phyloP scores from a whole-genome alignment of 176 grass and related monocot genomes.

The Raddia distichophylla region DNA sequence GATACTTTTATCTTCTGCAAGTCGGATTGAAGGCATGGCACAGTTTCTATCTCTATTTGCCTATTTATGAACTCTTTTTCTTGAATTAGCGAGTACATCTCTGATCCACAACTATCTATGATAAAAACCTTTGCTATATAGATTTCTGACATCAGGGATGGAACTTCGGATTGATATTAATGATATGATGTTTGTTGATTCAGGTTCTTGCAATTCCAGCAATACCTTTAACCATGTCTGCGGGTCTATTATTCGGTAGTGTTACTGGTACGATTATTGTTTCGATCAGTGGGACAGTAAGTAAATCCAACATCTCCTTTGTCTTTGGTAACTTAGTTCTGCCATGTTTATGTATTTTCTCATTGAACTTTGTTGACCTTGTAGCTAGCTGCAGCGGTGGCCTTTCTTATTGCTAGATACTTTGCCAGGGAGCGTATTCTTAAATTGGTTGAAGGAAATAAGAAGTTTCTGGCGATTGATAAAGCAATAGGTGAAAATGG shows the following conservation, averaged over 20 bases:
- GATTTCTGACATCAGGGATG: slow-evolving; percentile 15
- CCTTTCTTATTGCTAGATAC: slow-evolving; percentile 99
- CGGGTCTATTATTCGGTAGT: slow-evolving; percentile 87
- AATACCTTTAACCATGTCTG: slow-evolving; percentile 96
- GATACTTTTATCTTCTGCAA: background rate
- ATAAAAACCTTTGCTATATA: slow-evolving; percentile 1
- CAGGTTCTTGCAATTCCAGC: slow-evolving; percentile 98
- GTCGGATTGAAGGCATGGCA: background rate
- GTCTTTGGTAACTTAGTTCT: background rate
- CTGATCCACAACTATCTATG: background rate
- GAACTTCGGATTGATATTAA: slow-evolving; percentile 19
- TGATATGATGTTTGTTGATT: slow-evolving; percentile 17
- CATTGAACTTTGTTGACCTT: slow-evolving; percentile 43
- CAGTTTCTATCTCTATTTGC: background rate
- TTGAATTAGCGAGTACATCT: background rate
- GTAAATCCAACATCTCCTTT: slow-evolving; percentile 38
- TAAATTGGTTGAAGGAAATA: slow-evolving; percentile 97
- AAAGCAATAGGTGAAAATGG: slow-evolving; percentile 99
- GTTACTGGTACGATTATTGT: slow-evolving; percentile 90
- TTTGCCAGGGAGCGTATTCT: slow-evolving; percentile 96
- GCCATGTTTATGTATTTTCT: background rate
- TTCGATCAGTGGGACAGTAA: slow-evolving; percentile 95
- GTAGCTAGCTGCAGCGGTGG: slow-evolving; percentile 82
- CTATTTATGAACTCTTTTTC: background rate
- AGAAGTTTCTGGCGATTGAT: slow-evolving; percentile 97